Evolutionary conservation across 2,329 filamentous ascomycete species (phyloP), one percentile per base, ranked within the genome.

Genomic region (Cryphonectria naterciae): DNA sequence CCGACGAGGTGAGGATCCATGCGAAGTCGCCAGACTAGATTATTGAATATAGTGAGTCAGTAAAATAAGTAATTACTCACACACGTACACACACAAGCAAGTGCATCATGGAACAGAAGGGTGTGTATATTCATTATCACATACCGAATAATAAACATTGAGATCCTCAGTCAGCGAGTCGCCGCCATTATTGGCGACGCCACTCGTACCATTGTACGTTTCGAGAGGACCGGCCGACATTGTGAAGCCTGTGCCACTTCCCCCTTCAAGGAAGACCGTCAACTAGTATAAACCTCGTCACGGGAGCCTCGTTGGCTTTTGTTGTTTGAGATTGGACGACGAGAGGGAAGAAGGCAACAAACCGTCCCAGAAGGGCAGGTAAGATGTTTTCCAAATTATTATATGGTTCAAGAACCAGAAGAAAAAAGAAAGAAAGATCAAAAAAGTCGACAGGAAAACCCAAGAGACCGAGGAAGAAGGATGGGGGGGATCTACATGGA

Each of bases 71-170:
- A n/a, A 28, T 17, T 25, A 15, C 25, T 22, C 10, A n/a, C 5
- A 49, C 46, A n/a, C 46, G 22, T 22, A 49, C 46, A 11, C 22
- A 22, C 6, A 49, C 46, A 28, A 32, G 15, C 4, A 60, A 19
- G 37, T 39, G 10, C 2, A 39, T 39, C 37, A 39, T 39, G 37
- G 32, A 60, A 17, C 4, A 28, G 25, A 25, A 35, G 8, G n/a
- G 19, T 3, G 37, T 19, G 25, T 41, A 64, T 46, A 4, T 19
- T 41, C 37, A 11, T 19, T 41, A 41, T 43, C 61, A 64, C 61
- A 75, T 83, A 93, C 91, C 80, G 93, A 88, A 83, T 97, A 97
- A 82, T 89, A 97, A 76, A 95, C 83, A 81, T 97, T 97, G 75
- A 97, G 86, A 81, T 97, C 88, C 72, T 89, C 81, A 85, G 82